phyloP scores from a whole-genome alignment of 2,329 filamentous ascomycete genomes.

The Lojkania enalia region DNA sequence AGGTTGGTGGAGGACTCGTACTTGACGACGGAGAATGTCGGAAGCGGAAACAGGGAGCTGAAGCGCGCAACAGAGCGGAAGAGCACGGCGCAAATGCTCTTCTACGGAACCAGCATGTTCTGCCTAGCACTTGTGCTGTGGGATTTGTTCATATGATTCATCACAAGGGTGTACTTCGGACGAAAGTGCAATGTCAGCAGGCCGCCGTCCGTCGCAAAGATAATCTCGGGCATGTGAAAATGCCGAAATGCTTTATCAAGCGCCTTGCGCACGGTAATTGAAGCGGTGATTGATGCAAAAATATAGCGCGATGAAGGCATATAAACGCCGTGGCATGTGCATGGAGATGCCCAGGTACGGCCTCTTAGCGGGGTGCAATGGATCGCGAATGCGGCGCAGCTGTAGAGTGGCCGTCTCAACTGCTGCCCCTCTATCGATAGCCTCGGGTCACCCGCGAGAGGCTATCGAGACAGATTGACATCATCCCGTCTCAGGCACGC shows the following conservation, averaged over 20 bases:
- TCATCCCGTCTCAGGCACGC: constrained; percentile 3
- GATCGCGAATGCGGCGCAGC: no score
- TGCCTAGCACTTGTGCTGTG: constrained; percentile 53
- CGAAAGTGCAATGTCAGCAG: constrained; percentile 4
- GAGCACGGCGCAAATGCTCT: constrained; percentile 55
- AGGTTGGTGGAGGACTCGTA: constrained; percentile 84
- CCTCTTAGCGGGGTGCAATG: neutral
- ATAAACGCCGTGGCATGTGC: neutral
- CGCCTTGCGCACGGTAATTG: neutral
- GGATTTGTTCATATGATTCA: constrained; percentile 52
- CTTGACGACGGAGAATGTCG: constrained; percentile 82
- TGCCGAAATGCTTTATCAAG: neutral
- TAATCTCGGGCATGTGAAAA: constrained; percentile 11
- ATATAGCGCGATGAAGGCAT: no score
- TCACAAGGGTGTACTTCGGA: neutral
- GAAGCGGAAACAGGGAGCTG: constrained; percentile 86
- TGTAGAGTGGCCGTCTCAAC: no score
- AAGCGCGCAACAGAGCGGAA: constrained; percentile 71
- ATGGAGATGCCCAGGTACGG: neutral
- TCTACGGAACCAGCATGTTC: constrained; percentile 51
- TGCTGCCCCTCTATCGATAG: neutral
- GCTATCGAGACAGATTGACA: constrained; percentile 2
- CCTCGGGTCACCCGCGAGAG: constrained; percentile 5
- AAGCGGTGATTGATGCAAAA: neutral
- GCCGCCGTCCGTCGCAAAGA: neutral